Evolutionary conservation across 2,329 filamentous ascomycete genomes (phyloP).

Genomic region (Penicillium rolfsii): DNA sequence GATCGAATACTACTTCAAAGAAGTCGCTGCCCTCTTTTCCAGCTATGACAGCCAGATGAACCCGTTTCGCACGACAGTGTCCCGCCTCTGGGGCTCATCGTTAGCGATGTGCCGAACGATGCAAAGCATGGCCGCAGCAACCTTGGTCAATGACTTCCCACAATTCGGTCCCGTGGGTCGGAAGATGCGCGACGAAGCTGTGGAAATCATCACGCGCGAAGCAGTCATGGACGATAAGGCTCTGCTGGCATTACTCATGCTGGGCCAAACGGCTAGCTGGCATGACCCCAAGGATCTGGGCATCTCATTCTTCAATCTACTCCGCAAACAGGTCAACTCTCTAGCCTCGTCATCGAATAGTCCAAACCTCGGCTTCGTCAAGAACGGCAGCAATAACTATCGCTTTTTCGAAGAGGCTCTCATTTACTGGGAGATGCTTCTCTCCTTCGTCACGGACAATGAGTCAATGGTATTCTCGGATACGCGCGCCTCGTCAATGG

Average conservation of each 20-base stretch:
- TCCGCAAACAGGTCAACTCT: slow-evolving; percentile 48
- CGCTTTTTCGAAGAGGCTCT: slow-evolving; percentile 61
- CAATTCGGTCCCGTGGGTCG: slow-evolving; percentile 55
- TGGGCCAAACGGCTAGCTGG: slow-evolving; percentile 64
- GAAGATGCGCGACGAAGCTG: slow-evolving; percentile 57
- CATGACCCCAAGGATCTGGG: slow-evolving; percentile 61
- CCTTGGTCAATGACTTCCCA: slow-evolving; percentile 61
- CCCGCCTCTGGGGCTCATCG: slow-evolving; percentile 61
- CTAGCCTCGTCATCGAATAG: slow-evolving; percentile 34
- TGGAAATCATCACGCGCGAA: slow-evolving; percentile 56
- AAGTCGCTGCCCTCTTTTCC: slow-evolving; percentile 65
- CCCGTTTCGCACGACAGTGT: slow-evolving; percentile 62
- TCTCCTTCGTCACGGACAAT: slow-evolving; percentile 56
- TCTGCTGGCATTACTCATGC: slow-evolving; percentile 60
- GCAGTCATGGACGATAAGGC: slow-evolving; percentile 56
- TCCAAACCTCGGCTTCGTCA: slow-evolving; percentile 12
- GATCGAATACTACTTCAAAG: slow-evolving; percentile 67
- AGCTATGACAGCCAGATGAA: slow-evolving; percentile 66
- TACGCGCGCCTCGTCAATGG: slow-evolving; percentile 20
- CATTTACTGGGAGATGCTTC: slow-evolving; percentile 63
- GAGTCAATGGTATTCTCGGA: slow-evolving; percentile 38
- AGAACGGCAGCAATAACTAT: slow-evolving; percentile 46
- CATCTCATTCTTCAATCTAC: slow-evolving; percentile 54
- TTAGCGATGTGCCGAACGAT: slow-evolving; percentile 63
- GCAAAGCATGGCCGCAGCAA: slow-evolving; percentile 67